Conservation (phyloP, 1,139 yeast genomes). For the Blastobotrys petasosporus region DNA sequence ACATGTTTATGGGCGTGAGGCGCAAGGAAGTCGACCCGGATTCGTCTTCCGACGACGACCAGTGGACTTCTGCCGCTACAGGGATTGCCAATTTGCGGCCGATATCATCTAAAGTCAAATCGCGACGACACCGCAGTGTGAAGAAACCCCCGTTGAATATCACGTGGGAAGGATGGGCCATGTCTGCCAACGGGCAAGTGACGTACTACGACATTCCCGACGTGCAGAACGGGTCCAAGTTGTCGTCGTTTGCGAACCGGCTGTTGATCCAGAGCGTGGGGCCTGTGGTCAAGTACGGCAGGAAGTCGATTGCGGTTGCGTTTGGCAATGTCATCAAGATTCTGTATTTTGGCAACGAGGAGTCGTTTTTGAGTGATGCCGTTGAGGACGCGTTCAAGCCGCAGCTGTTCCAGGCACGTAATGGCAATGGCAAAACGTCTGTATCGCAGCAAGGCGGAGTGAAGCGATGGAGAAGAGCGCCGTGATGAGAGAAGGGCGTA, state of each 20-base stretch:
- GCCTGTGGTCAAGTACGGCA: constrained; percentile 62
- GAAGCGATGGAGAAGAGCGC: too few relatives aligned
- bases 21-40: constrained; percentile 7
- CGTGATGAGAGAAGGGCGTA: too few relatives aligned
- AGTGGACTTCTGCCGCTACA: not conserved
- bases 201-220: constrained; percentile 55
- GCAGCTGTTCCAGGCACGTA: not conserved
- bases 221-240: constrained; percentile 7
- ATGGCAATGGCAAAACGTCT: too few relatives aligned
- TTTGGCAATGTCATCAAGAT: constrained; percentile 70
- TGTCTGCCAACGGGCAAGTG: constrained; percentile 58
- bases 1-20: constrained; percentile 68
- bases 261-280: constrained; percentile 46
- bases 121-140: constrained; percentile 7
- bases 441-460: too few relatives aligned
- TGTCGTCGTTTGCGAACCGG: constrained; percentile 19
- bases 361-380: constrained; percentile 23
- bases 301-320: constrained; percentile 66
- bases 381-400: constrained; percentile 8
- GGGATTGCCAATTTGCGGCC: not conserved
- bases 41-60: not conserved
- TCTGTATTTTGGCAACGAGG: constrained; percentile 61
- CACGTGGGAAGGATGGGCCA: constrained; percentile 78
- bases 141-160: constrained; percentile 24
- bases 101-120: too few relatives aligned